Conservation (phyloP, 208 protist genomes). For the Borovskyia barvae region DNA sequence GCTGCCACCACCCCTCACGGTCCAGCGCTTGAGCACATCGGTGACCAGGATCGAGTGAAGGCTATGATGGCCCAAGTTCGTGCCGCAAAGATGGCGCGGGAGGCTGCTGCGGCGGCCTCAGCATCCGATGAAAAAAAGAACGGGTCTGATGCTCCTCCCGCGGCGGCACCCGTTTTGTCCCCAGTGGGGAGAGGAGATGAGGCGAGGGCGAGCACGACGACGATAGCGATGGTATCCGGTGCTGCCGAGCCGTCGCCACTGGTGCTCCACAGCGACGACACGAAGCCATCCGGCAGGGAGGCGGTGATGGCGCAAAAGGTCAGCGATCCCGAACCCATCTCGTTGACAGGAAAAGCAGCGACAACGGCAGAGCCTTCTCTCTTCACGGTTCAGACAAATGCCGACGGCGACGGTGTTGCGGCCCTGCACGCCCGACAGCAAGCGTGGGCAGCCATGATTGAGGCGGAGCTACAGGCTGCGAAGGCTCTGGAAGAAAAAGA, state of each 20-base stretch:
- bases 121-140: conserved; percentile 2
- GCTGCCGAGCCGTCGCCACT: no score
- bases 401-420: conserved; percentile 7
- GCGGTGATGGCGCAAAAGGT: conserved; percentile 10
- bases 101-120: conserved; percentile 21
- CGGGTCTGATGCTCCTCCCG: no score
- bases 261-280: no score
- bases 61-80: conserved; percentile 55
- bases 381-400: no score
- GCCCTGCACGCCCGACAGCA: conserved; percentile 55
- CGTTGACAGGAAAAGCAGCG: conserved; percentile 18
- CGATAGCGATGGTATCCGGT: no score
- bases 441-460: conserved; percentile 54
- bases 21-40: conserved; percentile 24
- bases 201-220: no score
- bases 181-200: no score
- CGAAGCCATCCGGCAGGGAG: no score
- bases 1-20: not conserved
- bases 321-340: conserved; percentile 11
- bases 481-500: conserved; percentile 34
- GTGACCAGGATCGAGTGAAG: conserved; percentile 23
- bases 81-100: conserved; percentile 38
- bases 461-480: conserved; percentile 35
- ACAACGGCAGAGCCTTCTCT: conserved; percentile 1
- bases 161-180: no score